phyloP scores from a whole-genome alignment of 306 rosid genomes.

The Quercus cerris region DNA sequence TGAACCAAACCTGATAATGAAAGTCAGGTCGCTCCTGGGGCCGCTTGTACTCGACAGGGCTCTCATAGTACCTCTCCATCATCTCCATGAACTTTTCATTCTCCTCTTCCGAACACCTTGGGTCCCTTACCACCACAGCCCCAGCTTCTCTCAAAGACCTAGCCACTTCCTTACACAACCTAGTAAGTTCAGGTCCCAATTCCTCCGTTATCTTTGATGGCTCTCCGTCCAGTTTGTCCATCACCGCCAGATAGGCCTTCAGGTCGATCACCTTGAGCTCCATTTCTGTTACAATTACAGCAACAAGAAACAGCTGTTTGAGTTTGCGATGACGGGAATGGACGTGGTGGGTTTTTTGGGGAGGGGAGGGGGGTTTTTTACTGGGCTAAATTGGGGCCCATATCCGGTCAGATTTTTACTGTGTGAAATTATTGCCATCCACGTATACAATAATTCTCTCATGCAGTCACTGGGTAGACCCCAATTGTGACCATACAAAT shows the following conservation, averaged over 20 bases:
- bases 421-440: no score
- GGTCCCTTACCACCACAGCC: conserved; percentile 75
- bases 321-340: conserved; percentile 22
- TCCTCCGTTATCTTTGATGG: conserved; percentile 1
- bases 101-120: conserved; percentile 73
- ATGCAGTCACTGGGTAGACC: no score
- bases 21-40: conserved; percentile 74
- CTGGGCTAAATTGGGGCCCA: no score
- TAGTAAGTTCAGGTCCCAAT: conserved; percentile 13
- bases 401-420: no score
- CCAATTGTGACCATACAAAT: no score
- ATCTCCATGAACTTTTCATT: conserved; percentile 89
- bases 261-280: conserved; percentile 84
- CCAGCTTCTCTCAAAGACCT: conserved; percentile 76
- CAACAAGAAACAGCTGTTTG: background rate
- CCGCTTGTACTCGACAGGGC: conserved; percentile 58
- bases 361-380: no score
- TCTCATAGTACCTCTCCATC: conserved; percentile 83
- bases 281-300: conserved; percentile 25
- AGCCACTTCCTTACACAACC: conserved; percentile 61
- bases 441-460: no score
- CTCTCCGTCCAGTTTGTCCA: background rate
- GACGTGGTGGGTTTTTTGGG: no score
- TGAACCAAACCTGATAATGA: conserved; percentile 72
- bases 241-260: conserved; percentile 38